Percentiles rank a stretch among this genome's conserved stretches.
Conservation (phyloP, 257 asterid genomes). For the Salvia hispanica region DNA sequence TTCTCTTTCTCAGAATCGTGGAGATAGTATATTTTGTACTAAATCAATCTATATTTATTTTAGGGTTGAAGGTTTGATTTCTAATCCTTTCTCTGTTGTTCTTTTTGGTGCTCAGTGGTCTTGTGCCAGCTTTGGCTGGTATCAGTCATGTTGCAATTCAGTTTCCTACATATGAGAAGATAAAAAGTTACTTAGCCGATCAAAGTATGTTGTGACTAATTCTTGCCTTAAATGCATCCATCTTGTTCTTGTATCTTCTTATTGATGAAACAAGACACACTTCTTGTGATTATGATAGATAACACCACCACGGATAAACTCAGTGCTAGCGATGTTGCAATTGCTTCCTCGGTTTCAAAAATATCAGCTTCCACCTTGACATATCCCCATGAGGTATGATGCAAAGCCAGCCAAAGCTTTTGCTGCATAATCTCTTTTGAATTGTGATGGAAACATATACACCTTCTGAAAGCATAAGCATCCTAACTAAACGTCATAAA, state of each 20-base stretch:
- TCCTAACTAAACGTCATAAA: not conserved
- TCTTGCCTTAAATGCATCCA: conserved; percentile 6
- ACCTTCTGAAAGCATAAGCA: not conserved
- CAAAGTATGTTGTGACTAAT: conserved; percentile 45
- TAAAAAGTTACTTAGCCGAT: conserved; percentile 76
- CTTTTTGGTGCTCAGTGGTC: conserved; percentile 67
- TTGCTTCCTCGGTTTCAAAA: conserved; percentile 93
- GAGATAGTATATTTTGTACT: conserved; percentile 21
- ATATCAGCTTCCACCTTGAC: conserved; percentile 94
- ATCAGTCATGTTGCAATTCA: conserved; percentile 96
- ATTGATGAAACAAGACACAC: conserved; percentile 23
- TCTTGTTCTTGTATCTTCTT: conserved; percentile 12
- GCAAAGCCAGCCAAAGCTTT: not conserved
- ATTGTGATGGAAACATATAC: not conserved
- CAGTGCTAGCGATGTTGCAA: conserved; percentile 77
- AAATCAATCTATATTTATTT: not conserved
- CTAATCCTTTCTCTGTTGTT: conserved; percentile 22
- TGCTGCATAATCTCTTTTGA: not conserved
- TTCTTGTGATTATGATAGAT: conserved; percentile 44
- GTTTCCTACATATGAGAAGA: conserved; percentile 88
- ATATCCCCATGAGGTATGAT: conserved; percentile 62
- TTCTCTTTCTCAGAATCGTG: conserved; percentile 19
- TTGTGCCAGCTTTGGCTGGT: conserved; percentile 97
- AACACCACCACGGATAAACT: conserved; percentile 77
- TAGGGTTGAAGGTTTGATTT: conserved; percentile 13